phyloP scores from a whole-genome alignment of 192 early-diverging fungal genomes.

The Phycomyces nitens region DNA sequence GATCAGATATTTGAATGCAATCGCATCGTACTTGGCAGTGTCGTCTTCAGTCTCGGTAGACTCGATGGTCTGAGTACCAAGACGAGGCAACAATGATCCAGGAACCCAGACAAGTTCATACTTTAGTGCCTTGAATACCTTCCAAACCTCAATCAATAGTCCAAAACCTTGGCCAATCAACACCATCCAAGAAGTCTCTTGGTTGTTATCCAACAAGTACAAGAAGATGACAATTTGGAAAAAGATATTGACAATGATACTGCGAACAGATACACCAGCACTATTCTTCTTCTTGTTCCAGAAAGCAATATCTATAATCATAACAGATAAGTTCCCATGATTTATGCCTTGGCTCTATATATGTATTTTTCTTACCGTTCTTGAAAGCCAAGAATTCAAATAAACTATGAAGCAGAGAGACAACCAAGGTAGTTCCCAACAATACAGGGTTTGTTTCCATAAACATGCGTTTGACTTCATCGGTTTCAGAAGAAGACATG shows the following conservation, averaged over 20 bases:
- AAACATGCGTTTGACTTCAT: constrained; percentile 89
- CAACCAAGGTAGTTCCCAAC: constrained; percentile 68
- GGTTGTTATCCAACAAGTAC: constrained; percentile 81
- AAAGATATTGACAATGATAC: constrained; percentile 76
- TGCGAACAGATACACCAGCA: constrained; percentile 78
- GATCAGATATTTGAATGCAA: constrained; percentile 82
- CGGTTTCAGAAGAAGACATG: constrained; percentile 52
- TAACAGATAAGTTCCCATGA: constrained; percentile 2
- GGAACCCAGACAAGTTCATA: constrained; percentile 43
- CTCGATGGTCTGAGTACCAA: constrained; percentile 24
- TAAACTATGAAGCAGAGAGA: constrained; percentile 74
- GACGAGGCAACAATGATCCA: constrained; percentile 22
- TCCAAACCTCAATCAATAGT: constrained; percentile 85
- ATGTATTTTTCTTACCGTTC: constrained; percentile 67
- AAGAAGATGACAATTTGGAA: constrained; percentile 85
- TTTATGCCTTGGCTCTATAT: constrained; percentile 10
- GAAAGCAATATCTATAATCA: constrained; percentile 76
- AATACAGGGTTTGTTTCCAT: constrained; percentile 86
- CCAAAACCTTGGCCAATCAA: constrained; percentile 79
- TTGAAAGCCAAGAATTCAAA: constrained; percentile 95
- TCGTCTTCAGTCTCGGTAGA: constrained; percentile 50
- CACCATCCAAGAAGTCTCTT: constrained; percentile 82
- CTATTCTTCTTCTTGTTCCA: constrained; percentile 81
- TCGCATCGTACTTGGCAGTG: constrained; percentile 62
- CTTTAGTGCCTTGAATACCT: constrained; percentile 82